Base-by-base conservation (phyloP, 2,329 filamentous ascomycete genomes). In the Tolypocladium paradoxum region DNA sequence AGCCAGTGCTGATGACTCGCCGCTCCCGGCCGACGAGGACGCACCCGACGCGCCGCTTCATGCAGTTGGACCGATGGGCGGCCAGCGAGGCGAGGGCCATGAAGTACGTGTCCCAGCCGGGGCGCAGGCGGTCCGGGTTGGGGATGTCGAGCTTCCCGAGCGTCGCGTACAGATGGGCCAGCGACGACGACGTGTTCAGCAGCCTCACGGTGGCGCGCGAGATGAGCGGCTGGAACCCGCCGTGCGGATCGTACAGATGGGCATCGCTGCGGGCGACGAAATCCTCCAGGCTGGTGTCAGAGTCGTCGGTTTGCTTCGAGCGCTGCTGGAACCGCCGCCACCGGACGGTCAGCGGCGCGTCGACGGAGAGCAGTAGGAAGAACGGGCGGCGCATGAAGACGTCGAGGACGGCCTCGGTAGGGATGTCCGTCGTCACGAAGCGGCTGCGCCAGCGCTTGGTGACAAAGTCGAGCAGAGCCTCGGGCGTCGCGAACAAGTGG, bases 91-190 rank as follows among this genome's bases (percentile, higher is more conserved):
- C 91, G n/a, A 99, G 77, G 40, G 88, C 83, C 93, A 99, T 99
- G 67, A 99, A 99, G 73, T 99, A 99, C 63, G 88, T 85, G 70
- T 99, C 93, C 93, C 93, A 99, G 49, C 82, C 85, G 1, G 93
- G 93, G 1, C 93, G 83, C 36, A 99, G 77, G 2, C 93, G 85
- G 61, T 87, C 81, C 35, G 85, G 79, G 63, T 93, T 84, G 2
- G 86, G 78, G 29, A 99, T 80, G 66, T 95, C 82, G 8, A 96
- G 78, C 48, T 82, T 79, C 49, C 80, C 77, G 1, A 99, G 80
- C 9, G 87, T 85, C 4, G 78, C 75, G 67, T 90, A 84, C 6
- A 97, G 78, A 59, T 86, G 79, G 11, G 82, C 73, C 1, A 95
- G 71, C 29, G 85, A 85, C 18, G 81, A 76, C 0, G 88, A 87